Evolutionary conservation across 2,329 filamentous ascomycete genomes (phyloP).

Genomic region (Exophiala bonariae): DNA sequence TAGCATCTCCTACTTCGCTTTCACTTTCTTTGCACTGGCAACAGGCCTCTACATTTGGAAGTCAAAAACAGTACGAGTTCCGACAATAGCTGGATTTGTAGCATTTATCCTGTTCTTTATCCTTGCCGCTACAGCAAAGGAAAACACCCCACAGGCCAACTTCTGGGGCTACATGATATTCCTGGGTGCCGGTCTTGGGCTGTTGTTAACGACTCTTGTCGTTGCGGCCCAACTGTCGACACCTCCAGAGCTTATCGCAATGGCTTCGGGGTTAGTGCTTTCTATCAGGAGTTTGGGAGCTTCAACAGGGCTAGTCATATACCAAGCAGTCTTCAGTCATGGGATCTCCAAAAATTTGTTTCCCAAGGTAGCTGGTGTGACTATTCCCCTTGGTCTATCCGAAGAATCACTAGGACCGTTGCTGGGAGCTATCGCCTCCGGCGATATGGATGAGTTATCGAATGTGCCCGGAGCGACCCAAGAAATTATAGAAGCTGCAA

Average conservation of each 20-base stretch:
- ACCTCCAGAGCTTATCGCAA: neutral
- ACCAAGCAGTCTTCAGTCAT: neutral
- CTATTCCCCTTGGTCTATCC: neutral
- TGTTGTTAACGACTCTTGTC: constrained; percentile 1
- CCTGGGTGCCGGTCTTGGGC: neutral
- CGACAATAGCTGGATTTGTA: neutral
- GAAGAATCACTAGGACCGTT: neutral
- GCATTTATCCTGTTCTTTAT: neutral
- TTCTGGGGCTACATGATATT: neutral
- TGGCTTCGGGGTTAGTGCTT: neutral
- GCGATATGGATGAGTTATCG: neutral
- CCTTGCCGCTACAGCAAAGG: neutral
- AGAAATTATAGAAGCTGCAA: neutral
- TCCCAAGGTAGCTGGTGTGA: neutral
- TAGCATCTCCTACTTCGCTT: constrained; percentile 1
- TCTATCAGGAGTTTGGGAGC: neutral
- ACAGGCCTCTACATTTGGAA: neutral
- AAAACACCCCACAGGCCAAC: neutral
- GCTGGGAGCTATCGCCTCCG: neutral
- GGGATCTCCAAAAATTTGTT: neutral
- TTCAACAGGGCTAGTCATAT: neutral
- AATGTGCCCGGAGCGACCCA: neutral
- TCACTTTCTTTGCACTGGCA: neutral
- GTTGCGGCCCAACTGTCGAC: neutral
- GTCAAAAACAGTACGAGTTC: neutral